A percentile compares a stretch with the other conserved stretches of the same genome.
Conservation (phyloP, 75 land plant species). For the Chamaecyparis obtusa region DNA sequence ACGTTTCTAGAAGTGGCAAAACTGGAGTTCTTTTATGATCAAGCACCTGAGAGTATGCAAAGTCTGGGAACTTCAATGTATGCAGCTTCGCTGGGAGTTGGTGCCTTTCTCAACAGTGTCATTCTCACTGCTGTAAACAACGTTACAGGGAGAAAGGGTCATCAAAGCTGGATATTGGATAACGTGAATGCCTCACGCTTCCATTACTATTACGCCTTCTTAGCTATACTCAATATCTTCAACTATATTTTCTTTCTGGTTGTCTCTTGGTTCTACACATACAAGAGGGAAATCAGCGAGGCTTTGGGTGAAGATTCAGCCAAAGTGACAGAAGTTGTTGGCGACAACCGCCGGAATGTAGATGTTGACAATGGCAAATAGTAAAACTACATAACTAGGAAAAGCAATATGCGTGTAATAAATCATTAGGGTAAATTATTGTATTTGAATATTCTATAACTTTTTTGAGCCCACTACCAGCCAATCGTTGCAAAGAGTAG, state of each 20-base stretch:
- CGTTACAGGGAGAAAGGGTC: conserved; percentile 32
- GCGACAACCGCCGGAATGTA: too few relatives aligned
- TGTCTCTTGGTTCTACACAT: conserved; percentile 1
- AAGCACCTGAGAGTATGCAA: conserved; percentile 56
- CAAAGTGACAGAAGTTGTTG: too few relatives aligned
- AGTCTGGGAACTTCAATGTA: conserved; percentile 10
- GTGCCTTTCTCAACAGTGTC: conserved; percentile 7
- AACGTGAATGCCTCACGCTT: conserved; percentile 25
- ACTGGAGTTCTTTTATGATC: conserved; percentile 79
- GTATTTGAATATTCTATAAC: too few relatives aligned
- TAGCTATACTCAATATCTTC: conserved; percentile 34
- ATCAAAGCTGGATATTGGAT: conserved; percentile 67
- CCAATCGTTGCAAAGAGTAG: too few relatives aligned
- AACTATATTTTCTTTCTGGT: conserved; percentile 45
- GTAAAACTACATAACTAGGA: too few relatives aligned
- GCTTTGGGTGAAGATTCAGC: too few relatives aligned
- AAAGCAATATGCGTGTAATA: too few relatives aligned
- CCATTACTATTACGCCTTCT: conserved; percentile 71
- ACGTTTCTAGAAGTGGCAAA: conserved; percentile 32
- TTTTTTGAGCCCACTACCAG: too few relatives aligned
- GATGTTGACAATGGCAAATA: too few relatives aligned
- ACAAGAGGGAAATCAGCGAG: too few relatives aligned
- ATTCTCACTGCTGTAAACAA: conserved; percentile 58
- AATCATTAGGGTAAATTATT: too few relatives aligned
- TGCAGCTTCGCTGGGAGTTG: too few relatives aligned